phyloP scores from a whole-genome alignment of 768 basidiomycete genomes.

The Naganishia vaughanmartiniae region DNA sequence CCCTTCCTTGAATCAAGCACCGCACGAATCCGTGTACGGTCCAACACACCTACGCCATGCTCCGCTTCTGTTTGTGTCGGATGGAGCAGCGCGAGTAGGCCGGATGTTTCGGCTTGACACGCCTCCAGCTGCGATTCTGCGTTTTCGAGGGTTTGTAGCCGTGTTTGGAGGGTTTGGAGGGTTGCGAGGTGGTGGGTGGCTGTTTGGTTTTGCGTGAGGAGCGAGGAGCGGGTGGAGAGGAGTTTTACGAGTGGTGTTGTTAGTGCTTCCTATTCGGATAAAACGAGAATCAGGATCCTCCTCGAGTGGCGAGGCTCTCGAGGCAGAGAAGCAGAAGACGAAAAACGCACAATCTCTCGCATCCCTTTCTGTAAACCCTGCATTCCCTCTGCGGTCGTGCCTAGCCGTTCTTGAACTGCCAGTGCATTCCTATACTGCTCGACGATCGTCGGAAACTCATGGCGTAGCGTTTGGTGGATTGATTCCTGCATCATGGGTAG shows the following conservation, averaged over 20 bases:
- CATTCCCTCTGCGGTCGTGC: not conserved
- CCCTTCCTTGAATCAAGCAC: not conserved
- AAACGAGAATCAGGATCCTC: not conserved
- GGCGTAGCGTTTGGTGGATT: not conserved
- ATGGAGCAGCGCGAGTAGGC: not conserved
- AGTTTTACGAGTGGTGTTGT: not conserved
- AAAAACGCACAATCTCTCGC: not conserved
- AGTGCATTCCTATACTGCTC: conserved; percentile 1
- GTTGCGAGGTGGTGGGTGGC: not conserved
- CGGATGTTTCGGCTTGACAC: not conserved
- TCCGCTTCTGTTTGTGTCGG: not conserved
- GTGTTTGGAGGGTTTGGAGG: not conserved
- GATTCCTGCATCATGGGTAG: not conserved
- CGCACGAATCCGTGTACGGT: not conserved
- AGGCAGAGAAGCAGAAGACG: not conserved
- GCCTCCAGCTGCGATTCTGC: not conserved
- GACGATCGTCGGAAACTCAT: not conserved
- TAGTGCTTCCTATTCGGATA: not conserved
- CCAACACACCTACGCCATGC: not conserved
- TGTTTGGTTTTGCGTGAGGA: not conserved
- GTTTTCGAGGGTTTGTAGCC: not conserved
- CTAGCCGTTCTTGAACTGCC: not conserved
- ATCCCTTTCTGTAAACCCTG: not conserved
- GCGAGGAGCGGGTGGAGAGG: not conserved
- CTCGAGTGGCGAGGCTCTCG: too few species aligned